Evolutionary conservation across 495 filamentous ascomycete species (phyloP), one percentile per base, ranked within the genome.

Genomic region (Monascus purpureus): DNA sequence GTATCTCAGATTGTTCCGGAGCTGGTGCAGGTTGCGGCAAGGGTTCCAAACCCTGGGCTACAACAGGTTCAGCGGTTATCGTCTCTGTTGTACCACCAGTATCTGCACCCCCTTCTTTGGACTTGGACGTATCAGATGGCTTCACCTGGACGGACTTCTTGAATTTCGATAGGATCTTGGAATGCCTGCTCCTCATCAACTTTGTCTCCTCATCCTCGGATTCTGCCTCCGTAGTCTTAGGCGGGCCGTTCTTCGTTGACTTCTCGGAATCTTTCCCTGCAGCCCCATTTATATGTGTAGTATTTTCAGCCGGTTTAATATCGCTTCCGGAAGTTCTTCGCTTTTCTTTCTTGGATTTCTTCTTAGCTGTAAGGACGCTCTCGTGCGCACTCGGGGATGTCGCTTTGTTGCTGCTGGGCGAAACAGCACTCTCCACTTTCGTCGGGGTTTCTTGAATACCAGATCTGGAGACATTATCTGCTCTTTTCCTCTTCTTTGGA

Each of bases 1-100:
- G 60, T 29, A 48, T 41, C 35, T 68, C 65, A 2, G 57, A 53
- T 18, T 65, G 45, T 17, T 76, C 66, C 6, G 63, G 55, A 1
- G 68, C 65, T 12, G 69, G 70, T 35, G 70, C 65, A 19, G 84
- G 82, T 41, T 90, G 82, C 13, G 83, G 85, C 8, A 93, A 49
- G 9, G 81, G 83, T 36, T 75, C 73, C 2, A 93, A 64, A 5
- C 73, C 78, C 33, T 86, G 68, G 7, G 77, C 65, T 29, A 70
- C 65, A 9, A 59, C 47, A 13, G 58, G 50, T 24, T 63, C 55
- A 3, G 47, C 41, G 8, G 42, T 43, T 18, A 30, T 42, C 31
- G 7, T 33, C 28, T 29, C 43, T 36, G 22, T 51, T 46, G 0
- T 45, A n/a, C n/a, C n/a, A 32, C 6, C 46, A 37, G 8, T 37